A percentile compares a stretch with the other conserved stretches of the same genome.
Conservation (phyloP, 257 asterid species). For the Datura wrightii region DNA sequence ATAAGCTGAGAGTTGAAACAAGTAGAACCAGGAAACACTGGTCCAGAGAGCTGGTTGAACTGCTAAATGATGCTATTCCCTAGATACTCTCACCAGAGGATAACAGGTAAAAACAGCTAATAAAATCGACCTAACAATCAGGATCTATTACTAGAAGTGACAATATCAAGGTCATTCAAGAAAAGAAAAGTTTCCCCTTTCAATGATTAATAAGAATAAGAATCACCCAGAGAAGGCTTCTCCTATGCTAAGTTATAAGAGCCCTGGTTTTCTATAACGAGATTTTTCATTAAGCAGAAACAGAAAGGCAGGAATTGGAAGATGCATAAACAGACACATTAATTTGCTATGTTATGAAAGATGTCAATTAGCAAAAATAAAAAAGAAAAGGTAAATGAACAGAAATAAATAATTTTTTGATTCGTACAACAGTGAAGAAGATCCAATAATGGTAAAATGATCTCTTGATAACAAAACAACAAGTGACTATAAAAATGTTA, state of each 20-base stretch:
- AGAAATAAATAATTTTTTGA: background rate
- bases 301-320: background rate
- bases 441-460: background rate
- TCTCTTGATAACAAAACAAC: background rate
- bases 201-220: background rate
- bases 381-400: background rate
- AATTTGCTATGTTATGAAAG: background rate
- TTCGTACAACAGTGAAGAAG: constrained; percentile 1
- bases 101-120: constrained; percentile 5
- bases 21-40: background rate
- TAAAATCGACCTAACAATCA: constrained; percentile 5
- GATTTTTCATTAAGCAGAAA: constrained; percentile 22
- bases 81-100: background rate
- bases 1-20: constrained; percentile 1
- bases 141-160: background rate
- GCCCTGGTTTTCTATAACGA: background rate
- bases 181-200: background rate
- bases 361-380: background rate
- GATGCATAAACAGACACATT: background rate
- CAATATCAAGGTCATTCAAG: constrained; percentile 24
- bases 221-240: background rate
- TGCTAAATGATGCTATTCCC: background rate
- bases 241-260: background rate
- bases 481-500: background rate
- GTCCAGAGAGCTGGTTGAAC: background rate